Evolutionary conservation across 176 grass and related monocot species (phyloP), one percentile per base, ranked within the genome.

Genomic region (Thalia dealbata): DNA sequence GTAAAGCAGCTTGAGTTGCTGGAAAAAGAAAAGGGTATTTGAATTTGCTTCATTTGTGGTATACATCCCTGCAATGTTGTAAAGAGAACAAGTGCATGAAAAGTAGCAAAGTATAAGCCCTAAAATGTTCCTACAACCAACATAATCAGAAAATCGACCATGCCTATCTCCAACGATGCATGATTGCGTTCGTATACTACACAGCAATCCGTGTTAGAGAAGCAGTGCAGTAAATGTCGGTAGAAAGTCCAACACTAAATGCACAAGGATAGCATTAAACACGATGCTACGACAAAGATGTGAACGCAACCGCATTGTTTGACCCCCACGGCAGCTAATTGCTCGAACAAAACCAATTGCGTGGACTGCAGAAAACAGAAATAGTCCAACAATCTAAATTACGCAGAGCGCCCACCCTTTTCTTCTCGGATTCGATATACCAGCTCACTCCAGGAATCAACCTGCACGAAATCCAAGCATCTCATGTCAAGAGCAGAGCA

Each of bases 381-480:
- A 38, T 38, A 58, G 67, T 68, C 29, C 6, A 63, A 69, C 11
- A 51, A 43, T 24, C 44, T 29, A 28, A 16, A 70, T 64, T 11
- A 14, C 4, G 45, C 27, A 26, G 52, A 48, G 10, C 14, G 64
- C 61, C 44, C 44, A 96, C 92, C 92, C 91, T 96, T 76, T 66
- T 91, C 89, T 89, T 96, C 89, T 91, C 77, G 23, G 80, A 81
- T 62, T 80, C 86, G 78, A 96, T 96, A 77, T 91, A 91, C 27
- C 68, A 28, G 38, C 67, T 87, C 13, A 91, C 89, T 28, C 81
- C 89, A 26, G 92, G 92, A 68, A 96, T 52, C 80, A 85, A 79
- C 80, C 92, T 96, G 82, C 75, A 38, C 69, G 38, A 13, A 64
- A 50, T 43, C 74, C 26, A 73, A 43, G 28, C 38, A 60, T 24